These are phyloP conservation scores for Fusarium nodosum DNA, from an alignment of 2,329 filamentous ascomycete genomes.

Conservation along the genomic window DNA sequence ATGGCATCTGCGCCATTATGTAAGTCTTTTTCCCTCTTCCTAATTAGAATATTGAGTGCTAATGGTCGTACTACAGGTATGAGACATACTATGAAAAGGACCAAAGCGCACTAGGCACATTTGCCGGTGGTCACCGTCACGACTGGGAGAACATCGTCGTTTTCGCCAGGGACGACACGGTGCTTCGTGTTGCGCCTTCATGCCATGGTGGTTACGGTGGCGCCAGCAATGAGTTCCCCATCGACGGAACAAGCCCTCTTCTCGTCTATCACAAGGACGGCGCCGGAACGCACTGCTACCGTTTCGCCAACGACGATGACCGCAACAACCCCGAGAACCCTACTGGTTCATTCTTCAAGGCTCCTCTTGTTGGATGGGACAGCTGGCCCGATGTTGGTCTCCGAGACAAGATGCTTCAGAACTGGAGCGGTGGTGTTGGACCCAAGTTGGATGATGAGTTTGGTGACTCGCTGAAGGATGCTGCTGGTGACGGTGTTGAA, in stretches of 20 bases:
- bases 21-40: neutral
- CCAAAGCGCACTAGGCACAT: conserved; percentile 52
- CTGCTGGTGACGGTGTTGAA: conserved; percentile 47
- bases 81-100: conserved; percentile 63
- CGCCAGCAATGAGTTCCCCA: conserved; percentile 44
- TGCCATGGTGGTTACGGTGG: conserved; percentile 47
- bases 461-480: conserved; percentile 39
- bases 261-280: conserved; percentile 53
- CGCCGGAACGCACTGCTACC: conserved; percentile 50
- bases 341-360: conserved; percentile 44
- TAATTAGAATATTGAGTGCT: neutral
- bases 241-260: conserved; percentile 41
- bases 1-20: conserved; percentile 53
- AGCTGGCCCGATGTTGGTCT: conserved; percentile 47
- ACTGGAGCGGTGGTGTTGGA: conserved; percentile 49
- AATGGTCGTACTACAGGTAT: conserved; percentile 20
- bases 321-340: conserved; percentile 47
- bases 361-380: conserved; percentile 50
- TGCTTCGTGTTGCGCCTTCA: conserved; percentile 50
- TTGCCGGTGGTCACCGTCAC: conserved; percentile 56
- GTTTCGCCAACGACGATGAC: conserved; percentile 50
- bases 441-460: conserved; percentile 52
- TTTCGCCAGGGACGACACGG: conserved; percentile 46
- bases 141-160: conserved; percentile 60
- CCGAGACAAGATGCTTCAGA: conserved; percentile 46